Percentiles rank a stretch among this genome's conserved stretches.
Evolutionary conservation across 1,139 yeast genomes (phyloP).

Genomic region (Magnusiomyces magnusii): DNA sequence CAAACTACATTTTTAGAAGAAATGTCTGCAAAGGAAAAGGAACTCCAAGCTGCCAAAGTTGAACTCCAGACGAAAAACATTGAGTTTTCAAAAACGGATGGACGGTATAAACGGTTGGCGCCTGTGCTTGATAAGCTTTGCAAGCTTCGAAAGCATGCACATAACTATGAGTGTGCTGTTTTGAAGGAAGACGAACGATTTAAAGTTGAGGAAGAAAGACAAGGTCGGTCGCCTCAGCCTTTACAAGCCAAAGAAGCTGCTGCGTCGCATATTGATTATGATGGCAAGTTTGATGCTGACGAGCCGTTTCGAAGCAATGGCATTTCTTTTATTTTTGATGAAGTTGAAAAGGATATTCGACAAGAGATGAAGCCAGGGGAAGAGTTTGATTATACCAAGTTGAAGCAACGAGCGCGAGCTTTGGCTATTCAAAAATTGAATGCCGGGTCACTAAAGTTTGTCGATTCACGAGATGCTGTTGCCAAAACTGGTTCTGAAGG

Average conservation of each 20-base stretch:
- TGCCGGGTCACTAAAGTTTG: background rate
- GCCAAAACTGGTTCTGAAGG: background rate
- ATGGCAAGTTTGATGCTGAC: slow-evolving; percentile 69
- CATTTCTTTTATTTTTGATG: background rate
- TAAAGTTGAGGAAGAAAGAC: slow-evolving; percentile 32
- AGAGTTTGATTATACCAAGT: background rate
- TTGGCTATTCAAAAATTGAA: background rate
- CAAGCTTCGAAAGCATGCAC: slow-evolving; percentile 32
- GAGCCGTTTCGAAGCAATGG: slow-evolving; percentile 64
- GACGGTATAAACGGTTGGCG: slow-evolving; percentile 21
- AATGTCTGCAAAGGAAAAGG: slow-evolving; percentile 39
- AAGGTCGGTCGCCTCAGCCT: slow-evolving; percentile 16
- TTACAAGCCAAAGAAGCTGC: background rate
- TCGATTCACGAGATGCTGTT: background rate
- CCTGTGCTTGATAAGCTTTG: background rate
- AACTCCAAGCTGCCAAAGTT: slow-evolving; percentile 28
- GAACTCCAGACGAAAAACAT: background rate
- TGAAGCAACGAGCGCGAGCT: background rate
- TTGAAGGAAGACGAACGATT: slow-evolving; percentile 49
- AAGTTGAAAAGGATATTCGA: background rate
- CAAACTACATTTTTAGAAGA: slow-evolving; percentile 46
- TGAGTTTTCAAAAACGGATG: slow-evolving; percentile 37
- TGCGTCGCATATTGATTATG: slow-evolving; percentile 31
- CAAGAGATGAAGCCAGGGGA: background rate
- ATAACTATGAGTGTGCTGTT: slow-evolving; percentile 51